These are phyloP conservation scores for Carex pumila DNA, from an alignment of 176 grass and related monocot genomes.

Conservation along the genomic window DNA sequence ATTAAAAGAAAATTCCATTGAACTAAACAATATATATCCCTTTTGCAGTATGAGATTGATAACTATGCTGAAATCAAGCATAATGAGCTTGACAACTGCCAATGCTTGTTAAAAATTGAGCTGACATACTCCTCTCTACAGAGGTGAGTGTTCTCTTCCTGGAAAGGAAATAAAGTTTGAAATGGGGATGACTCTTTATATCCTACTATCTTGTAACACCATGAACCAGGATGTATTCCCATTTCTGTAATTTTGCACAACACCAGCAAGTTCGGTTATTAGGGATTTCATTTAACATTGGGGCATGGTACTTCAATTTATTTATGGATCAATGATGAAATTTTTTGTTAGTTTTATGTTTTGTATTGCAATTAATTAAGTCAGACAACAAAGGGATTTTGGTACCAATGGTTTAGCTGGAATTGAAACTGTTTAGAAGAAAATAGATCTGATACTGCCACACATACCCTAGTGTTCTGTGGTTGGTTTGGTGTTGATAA, in stretches of 20 bases:
- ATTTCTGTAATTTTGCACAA: background rate
- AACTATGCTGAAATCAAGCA: background rate
- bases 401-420: background rate
- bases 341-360: background rate
- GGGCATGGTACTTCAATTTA: background rate
- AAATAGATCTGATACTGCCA: background rate
- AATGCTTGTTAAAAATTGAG: background rate
- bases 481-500: background rate
- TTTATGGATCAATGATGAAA: background rate
- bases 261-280: background rate
- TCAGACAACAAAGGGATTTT: background rate
- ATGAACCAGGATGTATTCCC: background rate
- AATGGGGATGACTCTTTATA: background rate
- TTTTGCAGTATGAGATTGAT: background rate
- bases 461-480: background rate
- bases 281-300: background rate
- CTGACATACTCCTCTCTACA: background rate
- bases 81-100: background rate
- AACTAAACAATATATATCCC: background rate
- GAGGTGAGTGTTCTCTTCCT: constrained; percentile 6
- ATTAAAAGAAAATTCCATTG: background rate
- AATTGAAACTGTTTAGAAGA: background rate
- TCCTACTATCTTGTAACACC: background rate
- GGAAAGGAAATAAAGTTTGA: background rate
- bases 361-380: background rate